phyloP scores from a whole-genome alignment of 495 filamentous ascomycete species.

The Astrothelium subdiscretum region DNA sequence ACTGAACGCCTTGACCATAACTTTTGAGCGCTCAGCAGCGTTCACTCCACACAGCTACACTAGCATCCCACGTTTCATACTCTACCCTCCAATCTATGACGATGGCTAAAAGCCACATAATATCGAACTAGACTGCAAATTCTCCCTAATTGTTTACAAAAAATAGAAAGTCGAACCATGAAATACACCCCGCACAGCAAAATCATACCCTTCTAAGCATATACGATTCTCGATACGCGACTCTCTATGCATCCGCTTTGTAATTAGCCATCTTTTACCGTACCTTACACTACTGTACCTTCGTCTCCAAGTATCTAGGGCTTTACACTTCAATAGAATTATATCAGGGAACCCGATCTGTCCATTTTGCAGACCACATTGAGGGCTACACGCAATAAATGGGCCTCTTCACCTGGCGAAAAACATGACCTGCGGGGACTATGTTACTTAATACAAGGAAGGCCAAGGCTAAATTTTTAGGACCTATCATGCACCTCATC shows the following conservation, averaged over 20 bases:
- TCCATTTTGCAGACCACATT: too few relatives aligned
- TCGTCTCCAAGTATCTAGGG: background rate
- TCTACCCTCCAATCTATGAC: background rate
- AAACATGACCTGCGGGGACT: too few relatives aligned
- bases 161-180: too few relatives aligned
- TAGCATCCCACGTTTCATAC: background rate
- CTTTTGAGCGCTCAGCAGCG: background rate
- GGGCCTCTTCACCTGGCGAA: too few relatives aligned
- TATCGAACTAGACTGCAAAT: background rate
- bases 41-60: background rate
- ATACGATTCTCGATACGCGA: conserved; percentile 1
- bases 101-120: background rate
- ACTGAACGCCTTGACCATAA: background rate
- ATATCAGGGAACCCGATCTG: background rate
- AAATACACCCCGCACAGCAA: too few relatives aligned
- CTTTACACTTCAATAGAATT: background rate
- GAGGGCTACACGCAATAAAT: too few relatives aligned
- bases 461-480: too few relatives aligned
- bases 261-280: background rate
- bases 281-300: background rate
- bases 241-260: conserved; percentile 17
- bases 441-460: too few relatives aligned
- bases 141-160: background rate
- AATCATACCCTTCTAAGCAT: background rate
- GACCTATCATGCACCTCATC: too few relatives aligned